Conservation (phyloP, 2,329 filamentous ascomycete genomes). For the Fragosphaeria purpurea region DNA sequence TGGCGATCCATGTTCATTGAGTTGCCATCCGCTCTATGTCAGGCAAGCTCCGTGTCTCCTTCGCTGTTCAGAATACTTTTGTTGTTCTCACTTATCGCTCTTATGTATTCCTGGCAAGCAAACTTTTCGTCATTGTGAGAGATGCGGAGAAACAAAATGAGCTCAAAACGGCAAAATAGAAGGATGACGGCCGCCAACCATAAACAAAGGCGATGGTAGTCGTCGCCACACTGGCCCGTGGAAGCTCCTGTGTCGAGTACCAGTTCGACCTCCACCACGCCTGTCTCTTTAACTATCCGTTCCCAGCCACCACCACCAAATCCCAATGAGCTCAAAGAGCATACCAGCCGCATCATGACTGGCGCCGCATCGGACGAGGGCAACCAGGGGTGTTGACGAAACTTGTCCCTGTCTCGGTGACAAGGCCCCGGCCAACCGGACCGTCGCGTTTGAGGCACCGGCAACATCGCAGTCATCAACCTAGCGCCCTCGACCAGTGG, state of each 20-base stretch:
- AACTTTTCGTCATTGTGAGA: no score
- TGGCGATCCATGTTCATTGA: no score
- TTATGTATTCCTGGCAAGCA: no score
- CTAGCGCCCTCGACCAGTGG: conserved; percentile 45
- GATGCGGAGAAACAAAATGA: no score
- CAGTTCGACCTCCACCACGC: conserved; percentile 35
- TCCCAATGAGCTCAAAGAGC: conserved; percentile 43
- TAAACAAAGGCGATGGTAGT: no score
- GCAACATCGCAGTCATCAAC: conserved; percentile 51
- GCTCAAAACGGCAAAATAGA: no score
- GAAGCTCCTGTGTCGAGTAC: conserved; percentile 17
- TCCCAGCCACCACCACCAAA: conserved; percentile 47
- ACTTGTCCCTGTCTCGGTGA: background rate
- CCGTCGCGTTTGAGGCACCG: conserved; percentile 43
- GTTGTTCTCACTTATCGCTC: no score
- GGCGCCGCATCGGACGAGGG: conserved; percentile 21
- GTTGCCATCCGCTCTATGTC: no score
- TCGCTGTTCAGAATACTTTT: no score
- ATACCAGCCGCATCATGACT: conserved; percentile 39
- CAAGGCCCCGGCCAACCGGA: background rate
- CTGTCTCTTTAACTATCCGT: conserved; percentile 37
- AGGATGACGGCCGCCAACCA: no score
- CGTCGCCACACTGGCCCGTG: no score
- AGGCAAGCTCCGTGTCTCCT: no score
- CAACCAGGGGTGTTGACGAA: background rate